Conservation (phyloP, 2,329 filamentous ascomycete species). For the Phialocephala sp. region DNA sequence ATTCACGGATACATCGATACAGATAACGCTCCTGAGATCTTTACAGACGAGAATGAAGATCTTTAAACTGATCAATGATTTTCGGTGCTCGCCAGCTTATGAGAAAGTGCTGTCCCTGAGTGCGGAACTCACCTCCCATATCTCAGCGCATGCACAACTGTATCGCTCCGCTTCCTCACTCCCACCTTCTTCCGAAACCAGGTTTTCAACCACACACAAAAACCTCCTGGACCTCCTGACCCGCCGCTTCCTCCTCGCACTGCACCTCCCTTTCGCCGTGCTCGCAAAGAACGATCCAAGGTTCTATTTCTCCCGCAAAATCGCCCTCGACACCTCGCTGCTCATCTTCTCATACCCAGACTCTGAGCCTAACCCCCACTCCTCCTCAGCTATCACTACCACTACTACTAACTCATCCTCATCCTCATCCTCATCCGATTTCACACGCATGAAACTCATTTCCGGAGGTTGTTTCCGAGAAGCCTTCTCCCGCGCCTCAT, state of each 20-base stretch:
- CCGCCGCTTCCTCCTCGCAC: conserved; percentile 58
- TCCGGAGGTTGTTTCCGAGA: conserved; percentile 51
- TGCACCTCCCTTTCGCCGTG: conserved; percentile 57
- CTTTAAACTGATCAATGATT: conserved; percentile 53
- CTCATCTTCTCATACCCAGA: conserved; percentile 26
- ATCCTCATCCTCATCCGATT: conserved; percentile 30
- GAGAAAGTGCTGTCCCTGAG: conserved; percentile 54
- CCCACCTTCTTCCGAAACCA: conserved; percentile 25
- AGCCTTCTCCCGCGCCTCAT: conserved; percentile 46
- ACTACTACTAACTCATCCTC: no score
- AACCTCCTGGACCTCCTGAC: conserved; percentile 58
- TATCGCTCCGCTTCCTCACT: conserved; percentile 16
- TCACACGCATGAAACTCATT: conserved; percentile 45
- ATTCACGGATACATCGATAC: conserved; percentile 57
- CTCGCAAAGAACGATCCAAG: conserved; percentile 50
- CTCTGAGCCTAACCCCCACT: no score
- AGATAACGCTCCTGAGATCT: conserved; percentile 52
- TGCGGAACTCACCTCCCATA: conserved; percentile 49
- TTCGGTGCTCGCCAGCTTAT: conserved; percentile 51
- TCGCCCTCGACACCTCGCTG: conserved; percentile 51
- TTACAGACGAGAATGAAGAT: conserved; percentile 52
- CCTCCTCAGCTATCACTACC: no score
- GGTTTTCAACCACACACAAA: conserved; percentile 38
- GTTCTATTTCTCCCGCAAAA: conserved; percentile 56
- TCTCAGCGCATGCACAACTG: conserved; percentile 9